Evolutionary conservation across 257 asterid species (phyloP).

Genomic region (Capsicum baccatum): DNA sequence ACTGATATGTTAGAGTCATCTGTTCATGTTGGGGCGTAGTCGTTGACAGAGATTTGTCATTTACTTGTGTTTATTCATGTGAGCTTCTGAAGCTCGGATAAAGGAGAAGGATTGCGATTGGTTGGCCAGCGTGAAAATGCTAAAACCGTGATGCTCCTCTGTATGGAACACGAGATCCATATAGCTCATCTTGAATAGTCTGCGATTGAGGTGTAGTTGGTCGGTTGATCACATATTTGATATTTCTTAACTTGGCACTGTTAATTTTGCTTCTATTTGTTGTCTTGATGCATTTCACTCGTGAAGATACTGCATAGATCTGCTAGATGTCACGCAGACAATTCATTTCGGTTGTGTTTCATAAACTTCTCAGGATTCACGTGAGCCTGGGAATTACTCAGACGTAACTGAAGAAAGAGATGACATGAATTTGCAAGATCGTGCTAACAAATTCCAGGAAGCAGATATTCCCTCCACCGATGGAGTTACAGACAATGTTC

Average conservation of each 20-base stretch:
- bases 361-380: constrained; percentile 62
- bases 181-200: background rate
- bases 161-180: background rate
- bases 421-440: constrained; percentile 44
- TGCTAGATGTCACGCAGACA: background rate
- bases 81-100: background rate
- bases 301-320: background rate
- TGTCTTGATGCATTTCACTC: background rate
- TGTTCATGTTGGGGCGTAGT: background rate
- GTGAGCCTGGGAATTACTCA: constrained; percentile 78
- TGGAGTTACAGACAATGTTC: constrained; percentile 30
- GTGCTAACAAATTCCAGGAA: constrained; percentile 40
- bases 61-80: background rate
- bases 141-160: background rate
- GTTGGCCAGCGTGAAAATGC: background rate
- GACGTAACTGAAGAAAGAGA: constrained; percentile 79
- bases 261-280: background rate
- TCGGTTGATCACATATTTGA: background rate
- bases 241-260: background rate
- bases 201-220: background rate
- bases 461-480: background rate
- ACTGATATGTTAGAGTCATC: background rate
- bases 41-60: accelerated
- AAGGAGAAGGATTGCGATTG: background rate
- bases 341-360: constrained; percentile 16